Evolutionary conservation across 106 monocot genomes (phyloP).

Genomic region (Posidonia australis): DNA sequence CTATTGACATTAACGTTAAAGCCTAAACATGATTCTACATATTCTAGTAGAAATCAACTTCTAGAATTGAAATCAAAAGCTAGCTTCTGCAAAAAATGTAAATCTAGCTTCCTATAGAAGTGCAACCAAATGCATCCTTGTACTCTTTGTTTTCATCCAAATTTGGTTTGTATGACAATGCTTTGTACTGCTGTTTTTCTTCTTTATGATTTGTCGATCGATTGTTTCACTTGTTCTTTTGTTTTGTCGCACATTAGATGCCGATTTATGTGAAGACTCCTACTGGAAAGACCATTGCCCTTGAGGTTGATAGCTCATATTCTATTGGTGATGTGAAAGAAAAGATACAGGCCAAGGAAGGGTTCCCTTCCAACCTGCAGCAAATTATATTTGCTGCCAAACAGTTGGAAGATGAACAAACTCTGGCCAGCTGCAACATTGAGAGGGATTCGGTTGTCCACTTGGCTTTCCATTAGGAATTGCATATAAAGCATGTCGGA

Average conservation of each 20-base stretch:
- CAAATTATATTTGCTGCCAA: conserved; percentile 1
- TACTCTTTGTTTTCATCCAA: too few species aligned
- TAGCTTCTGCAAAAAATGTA: too few species aligned
- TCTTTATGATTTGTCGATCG: background rate
- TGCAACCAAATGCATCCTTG: too few species aligned
- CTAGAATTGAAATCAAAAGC: too few species aligned
- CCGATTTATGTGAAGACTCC: conserved; percentile 1
- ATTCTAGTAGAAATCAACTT: too few species aligned
- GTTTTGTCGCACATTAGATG: background rate
- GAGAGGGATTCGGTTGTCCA: background rate
- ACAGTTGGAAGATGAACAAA: background rate
- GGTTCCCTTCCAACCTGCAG: background rate
- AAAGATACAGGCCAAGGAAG: conserved; percentile 1
- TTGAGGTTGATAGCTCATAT: background rate
- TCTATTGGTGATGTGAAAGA: background rate
- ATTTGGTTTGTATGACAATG: background rate
- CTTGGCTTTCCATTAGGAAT: background rate
- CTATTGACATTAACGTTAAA: too few species aligned
- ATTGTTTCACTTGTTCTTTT: background rate
- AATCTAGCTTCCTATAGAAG: too few species aligned
- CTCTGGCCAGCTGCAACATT: background rate
- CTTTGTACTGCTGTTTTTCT: background rate
- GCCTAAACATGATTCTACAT: too few species aligned
- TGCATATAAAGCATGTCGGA: too few species aligned
- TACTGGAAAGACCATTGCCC: conserved; percentile 3